Evolutionary conservation across 139 green algal genomes (phyloP).

Genomic region (Chlorella vulgaris): DNA sequence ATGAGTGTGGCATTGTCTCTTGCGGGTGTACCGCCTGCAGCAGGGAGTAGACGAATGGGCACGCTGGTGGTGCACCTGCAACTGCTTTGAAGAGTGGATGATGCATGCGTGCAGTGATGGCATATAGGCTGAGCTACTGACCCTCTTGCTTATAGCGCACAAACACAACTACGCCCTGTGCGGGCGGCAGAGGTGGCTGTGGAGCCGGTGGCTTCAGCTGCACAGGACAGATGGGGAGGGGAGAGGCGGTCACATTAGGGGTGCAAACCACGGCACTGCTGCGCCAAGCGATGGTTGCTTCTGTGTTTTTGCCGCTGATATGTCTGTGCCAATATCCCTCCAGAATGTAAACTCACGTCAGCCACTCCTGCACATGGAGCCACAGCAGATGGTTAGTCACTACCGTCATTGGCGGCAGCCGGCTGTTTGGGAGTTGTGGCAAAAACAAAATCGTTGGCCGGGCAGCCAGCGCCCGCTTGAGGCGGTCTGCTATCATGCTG

Average conservation of each 20-base stretch:
- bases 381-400: too few species aligned
- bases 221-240: too few species aligned
- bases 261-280: neutral
- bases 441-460: too few species aligned
- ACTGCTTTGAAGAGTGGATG: neutral
- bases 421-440: too few species aligned
- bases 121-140: neutral
- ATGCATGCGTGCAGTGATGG: neutral
- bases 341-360: too few species aligned
- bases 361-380: too few species aligned
- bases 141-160: slow-evolving; percentile 1
- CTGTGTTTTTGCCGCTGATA: too few species aligned
- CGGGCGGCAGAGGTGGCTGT: neutral
- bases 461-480: too few species aligned
- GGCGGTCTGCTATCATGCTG: too few species aligned
- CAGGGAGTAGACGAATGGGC: neutral
- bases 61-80: neutral
- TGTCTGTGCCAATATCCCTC: too few species aligned
- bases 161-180: neutral
- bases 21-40: neutral
- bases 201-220: neutral
- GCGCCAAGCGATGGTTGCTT: neutral
- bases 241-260: neutral
- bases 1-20: neutral
- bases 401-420: too few species aligned